Evolutionary conservation across 1,139 yeast species (phyloP).

Genomic region (Suhomyces atakaporum): DNA sequence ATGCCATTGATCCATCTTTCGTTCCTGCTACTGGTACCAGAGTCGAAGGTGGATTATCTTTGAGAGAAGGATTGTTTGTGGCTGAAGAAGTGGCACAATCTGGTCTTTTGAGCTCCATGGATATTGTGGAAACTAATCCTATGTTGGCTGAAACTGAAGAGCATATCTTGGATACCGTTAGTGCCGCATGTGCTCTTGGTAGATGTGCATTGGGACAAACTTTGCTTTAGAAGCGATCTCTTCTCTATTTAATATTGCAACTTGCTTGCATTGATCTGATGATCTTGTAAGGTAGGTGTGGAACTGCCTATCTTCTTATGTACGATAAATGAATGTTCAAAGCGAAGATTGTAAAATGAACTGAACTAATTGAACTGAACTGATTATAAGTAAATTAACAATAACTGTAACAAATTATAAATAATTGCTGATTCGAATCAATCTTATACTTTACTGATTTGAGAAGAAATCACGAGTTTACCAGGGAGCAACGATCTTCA

Average conservation of each 20-base stretch:
- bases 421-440: too few relatives aligned
- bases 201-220: constrained; percentile 96
- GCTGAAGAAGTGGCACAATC: constrained; percentile 92
- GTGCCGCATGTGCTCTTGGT: constrained; percentile 88
- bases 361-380: too few relatives aligned
- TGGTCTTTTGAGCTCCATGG: constrained; percentile 83
- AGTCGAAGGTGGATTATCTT: constrained; percentile 91
- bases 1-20: constrained; percentile 90
- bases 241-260: too few relatives aligned
- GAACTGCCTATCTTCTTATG: too few relatives aligned
- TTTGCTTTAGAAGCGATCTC: constrained; percentile 57
- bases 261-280: too few relatives aligned
- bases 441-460: too few relatives aligned
- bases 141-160: constrained; percentile 75
- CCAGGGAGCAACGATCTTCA: too few relatives aligned
- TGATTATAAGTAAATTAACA: too few relatives aligned
- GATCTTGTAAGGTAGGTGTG: too few relatives aligned
- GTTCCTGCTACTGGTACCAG: constrained; percentile 99
- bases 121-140: constrained; percentile 94
- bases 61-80: constrained; percentile 90
- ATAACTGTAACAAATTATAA: too few relatives aligned
- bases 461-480: too few relatives aligned
- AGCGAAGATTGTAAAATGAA: too few relatives aligned
- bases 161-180: constrained; percentile 81
- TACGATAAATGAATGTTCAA: background rate